Base-by-base conservation (phyloP, 495 filamentous ascomycete species). In the Hapsidospora chrysogenum region DNA sequence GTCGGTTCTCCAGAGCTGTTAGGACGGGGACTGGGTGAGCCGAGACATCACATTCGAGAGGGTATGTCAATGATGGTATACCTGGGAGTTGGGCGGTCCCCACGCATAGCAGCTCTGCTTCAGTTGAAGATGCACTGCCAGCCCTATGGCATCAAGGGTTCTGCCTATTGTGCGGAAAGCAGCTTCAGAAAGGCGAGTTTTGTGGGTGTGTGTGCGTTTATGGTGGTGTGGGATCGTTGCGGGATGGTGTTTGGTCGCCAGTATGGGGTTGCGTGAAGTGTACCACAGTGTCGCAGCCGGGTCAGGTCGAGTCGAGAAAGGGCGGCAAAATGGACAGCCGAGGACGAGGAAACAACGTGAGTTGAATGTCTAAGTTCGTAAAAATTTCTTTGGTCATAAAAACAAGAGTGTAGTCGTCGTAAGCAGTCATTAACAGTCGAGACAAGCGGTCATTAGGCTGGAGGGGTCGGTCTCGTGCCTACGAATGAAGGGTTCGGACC, bases 1-100 rank as follows among this genome's bases (percentile, higher is more conserved):
- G 73, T 73, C 54, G 73, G 69, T 65, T 77, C 74, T 67, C 66
- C 78, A 73, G 80, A 81, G 69, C 78, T 82, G 46, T 6, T 11
- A 26, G 23, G 23, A 26, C n/a, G n/a, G n/a, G n/a, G n/a, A 26
- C 11, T 6, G 6, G 23, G 33, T 47, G 11, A 46, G 35, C 34
- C 25, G 23, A 43, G 38, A 38, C 10, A 21, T 31, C 23, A 40
- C 40, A 26, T 26, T 11, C 23, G 6, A 26, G 23, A 11, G 11
- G 23, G 11, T 11, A 26, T 11, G 6, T 26, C 23, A 6, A 6
- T 11, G 6, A 26, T 26, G n/a, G n/a, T n/a, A 6, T 26, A 26
- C 23, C 23, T 26, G 11, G 23, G 11, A 26, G 23, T 6, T 26
- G 23, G 23, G 11, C 23, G 23, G 6, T 26, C 23, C 11, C 23